A percentile compares a stretch with the other conserved stretches of the same genome.
Evolutionary conservation across 2,329 filamentous ascomycete genomes (phyloP).

Genomic region (Penicillium sp.): DNA sequence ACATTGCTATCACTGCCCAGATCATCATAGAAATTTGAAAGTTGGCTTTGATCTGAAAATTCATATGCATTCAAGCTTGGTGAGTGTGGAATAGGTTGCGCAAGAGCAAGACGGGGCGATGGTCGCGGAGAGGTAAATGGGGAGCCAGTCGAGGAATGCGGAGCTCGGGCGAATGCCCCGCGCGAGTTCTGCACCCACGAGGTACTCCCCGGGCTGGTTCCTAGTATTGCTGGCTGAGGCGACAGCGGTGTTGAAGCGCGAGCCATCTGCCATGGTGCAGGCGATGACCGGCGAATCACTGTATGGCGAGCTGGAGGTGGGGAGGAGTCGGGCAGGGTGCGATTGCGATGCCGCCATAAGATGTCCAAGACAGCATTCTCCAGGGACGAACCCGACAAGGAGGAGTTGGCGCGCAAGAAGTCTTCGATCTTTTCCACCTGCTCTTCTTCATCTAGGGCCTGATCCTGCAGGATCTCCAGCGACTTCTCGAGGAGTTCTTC

Average conservation of each 20-base stretch:
- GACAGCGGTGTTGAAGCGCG: conserved; percentile 79
- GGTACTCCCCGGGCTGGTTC: conserved; percentile 81
- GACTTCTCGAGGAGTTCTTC: conserved; percentile 93
- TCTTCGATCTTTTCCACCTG: conserved; percentile 92
- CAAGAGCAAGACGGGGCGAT: conserved; percentile 87
- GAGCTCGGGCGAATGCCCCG: conserved; percentile 76
- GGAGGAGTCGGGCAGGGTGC: conserved; percentile 64
- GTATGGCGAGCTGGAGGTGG: conserved; percentile 87
- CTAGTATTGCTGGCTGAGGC: conserved; percentile 72
- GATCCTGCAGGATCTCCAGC: conserved; percentile 83
- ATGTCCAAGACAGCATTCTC: conserved; percentile 92
- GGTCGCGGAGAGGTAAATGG: conserved; percentile 94
- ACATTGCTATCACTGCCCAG: conserved; percentile 87
- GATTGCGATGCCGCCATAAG: conserved; percentile 69
- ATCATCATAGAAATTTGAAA: conserved; percentile 86
- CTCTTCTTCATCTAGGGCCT: conserved; percentile 86
- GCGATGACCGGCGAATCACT: conserved; percentile 86
- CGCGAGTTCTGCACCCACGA: conserved; percentile 77
- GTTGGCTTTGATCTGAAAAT: conserved; percentile 82
- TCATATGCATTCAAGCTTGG: conserved; percentile 94
- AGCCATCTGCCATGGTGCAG: conserved; percentile 86
- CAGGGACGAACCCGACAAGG: conserved; percentile 74
- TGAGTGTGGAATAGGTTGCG: conserved; percentile 92
- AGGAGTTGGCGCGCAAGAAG: conserved; percentile 78
- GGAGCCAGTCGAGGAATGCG: conserved; percentile 77